Percentiles rank a stretch among this genome's conserved stretches.
phyloP scores from a whole-genome alignment of 768 basidiomycete species.

The Russula brevipes region DNA sequence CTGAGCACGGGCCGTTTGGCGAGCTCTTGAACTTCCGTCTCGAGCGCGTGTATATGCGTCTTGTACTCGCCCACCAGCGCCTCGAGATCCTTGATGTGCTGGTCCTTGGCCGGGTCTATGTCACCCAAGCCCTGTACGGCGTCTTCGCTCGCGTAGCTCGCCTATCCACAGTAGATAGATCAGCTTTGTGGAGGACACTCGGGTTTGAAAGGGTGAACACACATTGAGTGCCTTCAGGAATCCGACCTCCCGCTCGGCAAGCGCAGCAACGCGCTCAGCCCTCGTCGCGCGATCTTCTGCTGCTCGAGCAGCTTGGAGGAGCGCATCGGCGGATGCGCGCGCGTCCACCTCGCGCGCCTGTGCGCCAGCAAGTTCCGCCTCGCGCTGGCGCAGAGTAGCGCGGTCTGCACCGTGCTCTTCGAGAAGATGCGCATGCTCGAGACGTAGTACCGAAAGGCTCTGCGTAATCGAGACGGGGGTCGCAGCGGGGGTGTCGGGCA shows the following conservation, averaged over 20 bases:
- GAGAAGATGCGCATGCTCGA: constrained; percentile 56
- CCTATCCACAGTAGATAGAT: constrained; percentile 34
- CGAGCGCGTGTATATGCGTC: constrained; percentile 40
- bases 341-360: constrained; percentile 31
- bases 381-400: constrained; percentile 50
- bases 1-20: constrained; percentile 34
- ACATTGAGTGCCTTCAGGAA: constrained; percentile 66
- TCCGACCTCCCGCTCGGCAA: constrained; percentile 58
- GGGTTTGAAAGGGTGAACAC: constrained; percentile 27
- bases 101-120: constrained; percentile 37
- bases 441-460: constrained; percentile 53
- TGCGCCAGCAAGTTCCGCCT: constrained; percentile 41
- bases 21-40: constrained; percentile 44
- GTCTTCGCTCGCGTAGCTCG: constrained; percentile 61
- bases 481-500: constrained; percentile 37
- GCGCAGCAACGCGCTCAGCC: constrained; percentile 37
- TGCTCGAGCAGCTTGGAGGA: constrained; percentile 37
- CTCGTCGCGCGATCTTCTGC: constrained; percentile 39
- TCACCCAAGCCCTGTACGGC: constrained; percentile 31
- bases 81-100: constrained; percentile 53
- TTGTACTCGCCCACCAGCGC: constrained; percentile 53
- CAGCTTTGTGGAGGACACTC: background rate
- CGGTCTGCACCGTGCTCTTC: constrained; percentile 59
- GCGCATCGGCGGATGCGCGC: constrained; percentile 30
- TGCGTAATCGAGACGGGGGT: constrained; percentile 54